Conservation (phyloP, 306 rosid genomes). For the Crataegus laevigata region DNA sequence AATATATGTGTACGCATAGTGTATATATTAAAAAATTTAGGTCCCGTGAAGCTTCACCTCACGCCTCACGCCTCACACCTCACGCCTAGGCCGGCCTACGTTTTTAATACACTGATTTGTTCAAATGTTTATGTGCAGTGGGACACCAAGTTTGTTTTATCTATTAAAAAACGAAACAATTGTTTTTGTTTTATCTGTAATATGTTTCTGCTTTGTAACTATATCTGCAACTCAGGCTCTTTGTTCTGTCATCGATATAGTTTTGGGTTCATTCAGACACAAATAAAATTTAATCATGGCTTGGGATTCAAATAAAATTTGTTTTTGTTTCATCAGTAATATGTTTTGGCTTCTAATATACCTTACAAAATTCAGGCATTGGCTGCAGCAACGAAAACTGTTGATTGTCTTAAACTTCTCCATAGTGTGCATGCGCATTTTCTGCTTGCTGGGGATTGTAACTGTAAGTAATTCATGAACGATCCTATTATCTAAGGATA, state of each 20-base stretch:
- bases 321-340: neutral
- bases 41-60: too few species aligned
- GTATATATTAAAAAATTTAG: too few species aligned
- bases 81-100: too few species aligned
- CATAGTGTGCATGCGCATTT: conserved; percentile 91
- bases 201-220: neutral
- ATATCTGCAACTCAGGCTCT: neutral
- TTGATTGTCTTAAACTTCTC: conserved; percentile 74
- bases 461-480: conserved; percentile 50
- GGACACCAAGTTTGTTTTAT: neutral
- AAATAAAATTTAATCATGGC: neutral
- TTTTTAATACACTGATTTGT: too few species aligned
- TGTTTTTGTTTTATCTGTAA: neutral
- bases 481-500: conserved; percentile 12
- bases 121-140: neutral
- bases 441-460: conserved; percentile 75
- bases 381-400: conserved; percentile 97
- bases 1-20: too few species aligned
- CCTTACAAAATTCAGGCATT: conserved; percentile 52
- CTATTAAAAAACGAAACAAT: neutral
- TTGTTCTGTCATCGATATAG: neutral
- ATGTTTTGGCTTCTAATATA: neutral
- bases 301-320: neutral
- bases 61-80: too few species aligned
- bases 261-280: neutral